Evolutionary conservation across 139 green algal species (phyloP).

Genomic region (Chlamydomonas incerta): DNA sequence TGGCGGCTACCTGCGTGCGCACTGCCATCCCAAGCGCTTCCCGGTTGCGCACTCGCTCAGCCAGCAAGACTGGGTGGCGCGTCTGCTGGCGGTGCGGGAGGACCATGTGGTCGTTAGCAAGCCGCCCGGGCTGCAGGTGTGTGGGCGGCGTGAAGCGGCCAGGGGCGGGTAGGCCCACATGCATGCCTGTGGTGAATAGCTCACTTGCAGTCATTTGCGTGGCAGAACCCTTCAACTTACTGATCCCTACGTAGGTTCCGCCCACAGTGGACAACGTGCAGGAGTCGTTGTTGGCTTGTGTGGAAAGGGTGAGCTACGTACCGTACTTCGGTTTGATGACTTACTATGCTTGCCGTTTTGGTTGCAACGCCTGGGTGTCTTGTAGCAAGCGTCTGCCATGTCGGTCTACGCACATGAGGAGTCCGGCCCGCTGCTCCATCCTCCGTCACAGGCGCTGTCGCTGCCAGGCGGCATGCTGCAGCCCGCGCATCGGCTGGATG

Average conservation of each 20-base stretch:
- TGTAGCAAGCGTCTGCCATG: no score
- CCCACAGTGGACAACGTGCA: constrained; percentile 71
- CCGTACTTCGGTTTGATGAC: no score
- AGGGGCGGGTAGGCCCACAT: no score
- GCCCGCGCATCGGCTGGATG: constrained; percentile 78
- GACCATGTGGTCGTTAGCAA: constrained; percentile 86
- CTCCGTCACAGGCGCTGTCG: constrained; percentile 50
- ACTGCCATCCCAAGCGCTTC: constrained; percentile 85
- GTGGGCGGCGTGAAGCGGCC: no score
- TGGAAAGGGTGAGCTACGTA: constrained; percentile 54
- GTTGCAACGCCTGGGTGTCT: no score
- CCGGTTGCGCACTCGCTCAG: constrained; percentile 60
- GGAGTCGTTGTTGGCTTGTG: constrained; percentile 59
- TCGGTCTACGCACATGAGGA: no score
- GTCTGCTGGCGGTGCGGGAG: constrained; percentile 56
- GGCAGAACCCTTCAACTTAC: no score
- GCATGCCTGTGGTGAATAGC: no score
- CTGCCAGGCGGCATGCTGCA: constrained; percentile 53
- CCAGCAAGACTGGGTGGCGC: constrained; percentile 50
- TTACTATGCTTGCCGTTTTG: no score
- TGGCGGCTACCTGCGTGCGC: constrained; percentile 77
- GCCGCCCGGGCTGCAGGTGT: constrained; percentile 78
- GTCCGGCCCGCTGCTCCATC: no score
- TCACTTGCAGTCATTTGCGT: no score
- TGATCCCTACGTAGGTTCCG: constrained; percentile 46